A percentile compares a stretch with the other conserved stretches of the same genome.
phyloP scores from a whole-genome alignment of 2,329 filamentous ascomycete genomes.

The Diaporthe australafricana region DNA sequence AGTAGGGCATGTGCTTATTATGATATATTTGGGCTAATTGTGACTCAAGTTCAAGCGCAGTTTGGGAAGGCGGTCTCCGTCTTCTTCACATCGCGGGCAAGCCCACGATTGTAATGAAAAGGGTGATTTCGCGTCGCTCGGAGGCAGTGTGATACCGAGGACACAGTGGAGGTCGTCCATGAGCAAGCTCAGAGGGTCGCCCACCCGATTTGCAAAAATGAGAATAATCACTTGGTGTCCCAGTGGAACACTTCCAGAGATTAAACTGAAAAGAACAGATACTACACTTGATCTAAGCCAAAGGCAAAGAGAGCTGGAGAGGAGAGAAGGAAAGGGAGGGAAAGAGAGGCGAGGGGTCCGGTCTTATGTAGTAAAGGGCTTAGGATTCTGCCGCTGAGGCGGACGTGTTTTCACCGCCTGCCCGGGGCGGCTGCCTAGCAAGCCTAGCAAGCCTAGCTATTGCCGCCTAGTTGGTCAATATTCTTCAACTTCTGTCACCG shows the following conservation, averaged over 20 bases:
- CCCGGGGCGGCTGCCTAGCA: no score
- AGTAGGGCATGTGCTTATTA: neutral
- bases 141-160: conserved; percentile 81
- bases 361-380: conserved; percentile 40
- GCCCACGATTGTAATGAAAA: conserved; percentile 70
- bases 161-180: conserved; percentile 74
- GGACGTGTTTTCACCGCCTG: conserved; percentile 4
- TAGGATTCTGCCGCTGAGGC: conserved; percentile 1
- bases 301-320: conserved; percentile 67
- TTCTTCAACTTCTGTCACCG: neutral
- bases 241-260: conserved; percentile 85
- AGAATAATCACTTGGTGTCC: conserved; percentile 82
- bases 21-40: no score
- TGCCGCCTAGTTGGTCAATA: neutral
- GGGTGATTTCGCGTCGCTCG: conserved; percentile 72
- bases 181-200: conserved; percentile 78
- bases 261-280: conserved; percentile 99
- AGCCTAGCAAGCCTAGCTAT: no score
- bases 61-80: conserved; percentile 12
- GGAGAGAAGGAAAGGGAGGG: conserved; percentile 58
- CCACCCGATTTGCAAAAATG: conserved; percentile 75
- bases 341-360: conserved; percentile 30
- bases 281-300: conserved; percentile 95
- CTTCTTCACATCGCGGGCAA: conserved; percentile 69
- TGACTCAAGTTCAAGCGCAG: neutral